Evolutionary conservation across 1,139 yeast species (phyloP), one percentile per base, ranked within the genome.

Genomic region (Arxiozyma heterogenica): DNA sequence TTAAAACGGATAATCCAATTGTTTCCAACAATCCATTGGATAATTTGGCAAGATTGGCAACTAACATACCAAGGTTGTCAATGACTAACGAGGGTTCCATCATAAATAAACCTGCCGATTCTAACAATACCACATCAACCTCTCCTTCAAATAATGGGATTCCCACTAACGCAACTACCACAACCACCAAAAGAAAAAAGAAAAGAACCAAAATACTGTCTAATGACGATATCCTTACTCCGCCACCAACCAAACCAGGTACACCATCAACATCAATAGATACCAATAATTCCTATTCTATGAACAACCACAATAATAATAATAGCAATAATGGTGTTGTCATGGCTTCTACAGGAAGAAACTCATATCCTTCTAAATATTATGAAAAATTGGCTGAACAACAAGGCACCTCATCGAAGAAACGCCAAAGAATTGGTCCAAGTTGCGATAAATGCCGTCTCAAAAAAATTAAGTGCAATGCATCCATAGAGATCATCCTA

Each of bases 391-490:
- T 46, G 18, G 49, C 49, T 4, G 49, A 34, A 21, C 27, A 49
- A 41, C 27, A 49, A 41, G 18, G 49, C 7, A 38, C 42, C 7
- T 41, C 49, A 6, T 46, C 49, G 5, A 65, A 76, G 77, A 68
- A 86, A 60, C 49, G 39, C 15, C 93, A 85, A 68, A 71, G 93
- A 55, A 74, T 81, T 25, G 93, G 93, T 0, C 93, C 93, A 17
- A 80, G 86, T 49, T 85, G 93, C 68, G 91, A 85, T 66, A 73
- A 80, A 47, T 85, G 93, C 67, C 74, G 90, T 53, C 67, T 79
- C 18, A 76, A 89, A 57, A 85, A 85, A 68, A 86, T 84, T 58
- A 84, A 84, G 68, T 85, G 93, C 69, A 82, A 84, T 64, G 89
- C 91, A 1, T 83, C 79, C 59, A 81, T 84, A 7, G 70, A 61